These are phyloP conservation scores for Pichia nanzhaoensis DNA, from an alignment of 805 yeast species.

Conservation along the genomic window DNA sequence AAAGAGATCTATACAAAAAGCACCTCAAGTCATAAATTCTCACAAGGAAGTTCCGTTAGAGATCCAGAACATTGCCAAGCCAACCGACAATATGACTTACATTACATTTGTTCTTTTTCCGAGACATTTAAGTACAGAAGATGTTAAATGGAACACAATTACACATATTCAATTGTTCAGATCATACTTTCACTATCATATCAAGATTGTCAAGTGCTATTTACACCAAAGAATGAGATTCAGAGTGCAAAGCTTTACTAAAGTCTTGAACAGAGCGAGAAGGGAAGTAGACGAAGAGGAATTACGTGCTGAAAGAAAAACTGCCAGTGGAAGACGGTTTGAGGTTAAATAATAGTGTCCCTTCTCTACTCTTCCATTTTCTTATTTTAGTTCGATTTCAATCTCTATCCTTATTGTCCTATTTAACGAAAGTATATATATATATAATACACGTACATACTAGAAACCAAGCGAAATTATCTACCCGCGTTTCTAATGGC, in stretches of 20 bases:
- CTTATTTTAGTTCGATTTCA: too few relatives aligned
- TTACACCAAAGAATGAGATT: constrained; percentile 98
- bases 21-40: constrained; percentile 94
- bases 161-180: constrained; percentile 89
- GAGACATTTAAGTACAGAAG: constrained; percentile 60
- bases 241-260: constrained; percentile 88
- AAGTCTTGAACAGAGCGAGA: constrained; percentile 93
- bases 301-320: constrained; percentile 42
- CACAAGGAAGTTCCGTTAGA: constrained; percentile 93
- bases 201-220: constrained; percentile 96
- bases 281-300: constrained; percentile 83
- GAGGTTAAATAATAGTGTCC: constrained; percentile 27
- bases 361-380: too few relatives aligned
- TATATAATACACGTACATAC: too few relatives aligned
- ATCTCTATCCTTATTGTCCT: too few relatives aligned
- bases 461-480: too few relatives aligned
- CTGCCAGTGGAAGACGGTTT: constrained; percentile 68
- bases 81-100: constrained; percentile 34
- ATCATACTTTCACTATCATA: constrained; percentile 97
- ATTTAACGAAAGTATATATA: too few relatives aligned
- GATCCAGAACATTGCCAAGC: constrained; percentile 40
- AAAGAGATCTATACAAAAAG: constrained; percentile 90
- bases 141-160: constrained; percentile 72
- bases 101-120: constrained; percentile 74
- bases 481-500: background rate